Conservation (phyloP, 2,329 filamentous ascomycete genomes). For the Sporothrix dimorphospora region DNA sequence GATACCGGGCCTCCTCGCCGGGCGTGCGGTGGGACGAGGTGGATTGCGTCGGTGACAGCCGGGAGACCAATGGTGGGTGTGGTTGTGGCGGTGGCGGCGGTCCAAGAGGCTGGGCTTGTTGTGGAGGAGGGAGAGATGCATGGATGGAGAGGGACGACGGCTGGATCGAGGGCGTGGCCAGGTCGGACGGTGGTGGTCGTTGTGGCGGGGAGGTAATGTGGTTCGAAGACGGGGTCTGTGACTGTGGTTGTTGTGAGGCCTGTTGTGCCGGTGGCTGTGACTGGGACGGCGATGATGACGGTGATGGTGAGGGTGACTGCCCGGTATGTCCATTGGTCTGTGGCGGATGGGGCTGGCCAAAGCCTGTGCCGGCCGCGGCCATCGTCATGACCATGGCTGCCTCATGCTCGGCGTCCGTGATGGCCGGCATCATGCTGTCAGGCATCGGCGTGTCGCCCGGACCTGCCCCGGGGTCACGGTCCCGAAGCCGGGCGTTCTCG, state of each 20-base stretch:
- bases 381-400: conserved; percentile 11
- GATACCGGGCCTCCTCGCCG: conserved; percentile 18
- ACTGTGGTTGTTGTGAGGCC: neutral
- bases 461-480: neutral
- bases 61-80: neutral
- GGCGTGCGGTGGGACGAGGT: conserved; percentile 10
- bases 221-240: neutral
- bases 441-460: conserved; percentile 19
- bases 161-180: neutral
- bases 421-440: neutral
- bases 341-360: neutral
- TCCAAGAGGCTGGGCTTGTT: neutral
- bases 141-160: neutral
- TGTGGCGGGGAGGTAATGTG: neutral
- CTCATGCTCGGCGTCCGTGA: conserved; percentile 17
- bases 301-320: neutral
- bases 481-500: conserved; percentile 22
- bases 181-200: neutral
- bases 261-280: neutral
- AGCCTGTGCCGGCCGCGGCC: neutral
- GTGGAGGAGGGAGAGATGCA: neutral
- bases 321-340: neutral
- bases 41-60: neutral
- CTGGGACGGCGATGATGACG: neutral
- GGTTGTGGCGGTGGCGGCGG: conserved; percentile 1